Evolutionary conservation across 345 rosid species (phyloP), one percentile per base, ranked within the genome.

Genomic region (Limnanthes douglasii): DNA sequence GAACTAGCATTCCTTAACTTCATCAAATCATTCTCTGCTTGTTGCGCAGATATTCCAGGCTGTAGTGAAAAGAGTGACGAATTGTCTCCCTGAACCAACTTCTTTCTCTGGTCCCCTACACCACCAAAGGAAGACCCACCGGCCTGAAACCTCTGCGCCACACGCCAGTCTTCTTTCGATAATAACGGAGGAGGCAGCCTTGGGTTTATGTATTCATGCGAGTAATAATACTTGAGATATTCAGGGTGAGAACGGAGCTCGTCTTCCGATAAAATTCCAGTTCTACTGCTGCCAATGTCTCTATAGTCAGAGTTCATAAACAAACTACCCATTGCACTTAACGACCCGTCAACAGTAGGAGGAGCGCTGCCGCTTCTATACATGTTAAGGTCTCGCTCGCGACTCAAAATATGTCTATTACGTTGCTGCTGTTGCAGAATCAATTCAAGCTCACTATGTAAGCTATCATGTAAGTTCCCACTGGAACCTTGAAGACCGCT

Each of bases 351-450:
- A 18, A 80, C 92, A 1, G 94, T 84, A 14, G 98, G 98, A 1
- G 94, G 94, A 0, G 98, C 98, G 56, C 94, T 84, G 17, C 98
- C 95, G 57, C 93, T 66, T 51, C 98, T 62, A 47, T 57, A 65
- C 5, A 62, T 65, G 41, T 73, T 61, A 8, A 70, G 43, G 33
- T 66, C 76, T 39, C 70, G 64, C 24, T 72, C 83, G 15, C 53
- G 50, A 31, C 65, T 68, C 24, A 48, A 42, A n/a, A 53, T 46
- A 49, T 45, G 80, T 10, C 39, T 69, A 37, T 43, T 62, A 22
- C 55, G 69, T 31, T 54, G 78, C 0, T 72, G 78, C 0, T 72
- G 75, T 46, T 37, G 93, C 21, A 79, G 65, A 29, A 88, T 48
- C 40, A 64, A 52, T 39, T 74, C 93, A 16, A 79, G 66, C 61